phyloP scores from a whole-genome alignment of 768 basidiomycete genomes.

The Tephrocybe sp. region DNA sequence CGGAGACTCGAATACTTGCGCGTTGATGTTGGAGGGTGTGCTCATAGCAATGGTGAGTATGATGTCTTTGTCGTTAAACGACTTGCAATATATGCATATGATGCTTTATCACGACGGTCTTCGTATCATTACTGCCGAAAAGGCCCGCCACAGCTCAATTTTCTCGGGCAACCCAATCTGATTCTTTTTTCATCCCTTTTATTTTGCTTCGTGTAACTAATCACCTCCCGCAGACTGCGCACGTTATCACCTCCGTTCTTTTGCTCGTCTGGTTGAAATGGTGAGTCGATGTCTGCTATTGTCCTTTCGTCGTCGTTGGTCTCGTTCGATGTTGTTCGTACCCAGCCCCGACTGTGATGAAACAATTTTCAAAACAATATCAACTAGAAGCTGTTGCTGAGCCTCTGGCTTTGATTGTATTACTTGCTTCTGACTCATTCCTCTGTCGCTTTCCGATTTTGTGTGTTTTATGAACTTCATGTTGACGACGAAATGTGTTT shows the following conservation, averaged over 20 bases:
- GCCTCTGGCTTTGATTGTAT: conserved; percentile 61
- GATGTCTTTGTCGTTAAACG: background rate
- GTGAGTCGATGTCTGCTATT: too few relatives aligned
- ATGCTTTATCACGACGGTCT: conserved; percentile 93
- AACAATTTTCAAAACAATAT: conserved; percentile 49
- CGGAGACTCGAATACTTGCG: too few relatives aligned
- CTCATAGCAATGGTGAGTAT: conserved; percentile 30
- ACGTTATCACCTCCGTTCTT: background rate
- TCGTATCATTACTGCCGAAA: conserved; percentile 84
- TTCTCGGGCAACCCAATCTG: conserved; percentile 79
- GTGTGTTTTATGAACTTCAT: background rate
- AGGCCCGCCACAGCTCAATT: conserved; percentile 90
- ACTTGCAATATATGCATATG: conserved; percentile 32
- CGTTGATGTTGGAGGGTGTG: too few relatives aligned
- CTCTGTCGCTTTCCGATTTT: background rate
- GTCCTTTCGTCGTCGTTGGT: background rate
- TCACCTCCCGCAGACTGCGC: conserved; percentile 5
- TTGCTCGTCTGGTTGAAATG: too few relatives aligned
- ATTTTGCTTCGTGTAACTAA: background rate
- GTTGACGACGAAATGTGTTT: conserved; percentile 10
- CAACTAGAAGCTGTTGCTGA: conserved; percentile 93
- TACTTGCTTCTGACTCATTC: conserved; percentile 29
- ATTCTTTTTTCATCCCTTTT: conserved; percentile 26
- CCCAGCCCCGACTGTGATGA: conserved; percentile 24
- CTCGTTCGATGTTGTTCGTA: too few relatives aligned